phyloP scores from a whole-genome alignment of 805 yeast species.

The Nakazawaea populi region DNA sequence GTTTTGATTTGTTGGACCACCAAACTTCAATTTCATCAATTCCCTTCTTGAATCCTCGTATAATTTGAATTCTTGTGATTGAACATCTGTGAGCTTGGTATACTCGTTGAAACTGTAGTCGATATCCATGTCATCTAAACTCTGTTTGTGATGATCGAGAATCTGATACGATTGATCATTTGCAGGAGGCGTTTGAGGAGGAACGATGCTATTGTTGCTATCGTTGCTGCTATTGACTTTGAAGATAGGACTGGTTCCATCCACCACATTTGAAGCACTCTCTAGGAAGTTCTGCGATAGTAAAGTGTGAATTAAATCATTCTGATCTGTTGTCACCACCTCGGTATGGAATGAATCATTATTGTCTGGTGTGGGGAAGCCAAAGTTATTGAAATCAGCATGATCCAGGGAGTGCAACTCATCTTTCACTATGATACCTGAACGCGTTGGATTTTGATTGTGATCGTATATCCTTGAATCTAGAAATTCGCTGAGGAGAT shows the following conservation, averaged over 20 bases:
- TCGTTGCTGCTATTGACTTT: slow-evolving; percentile 9
- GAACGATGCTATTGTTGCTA: slow-evolving; percentile 10
- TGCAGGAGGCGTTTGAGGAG: slow-evolving; percentile 9
- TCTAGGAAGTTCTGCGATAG: slow-evolving; percentile 3
- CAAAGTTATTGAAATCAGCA: not conserved
- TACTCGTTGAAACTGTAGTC: not conserved
- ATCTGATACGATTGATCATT: not conserved
- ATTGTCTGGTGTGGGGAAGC: not conserved
- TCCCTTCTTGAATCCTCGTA: slow-evolving; percentile 44
- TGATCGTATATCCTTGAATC: slow-evolving; percentile 46
- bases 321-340: not conserved
- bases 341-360: not conserved
- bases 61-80: slow-evolving; percentile 17
- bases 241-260: slow-evolving; percentile 4
- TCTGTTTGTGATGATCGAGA: not conserved
- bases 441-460: slow-evolving; percentile 12
- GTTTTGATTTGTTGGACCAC: slow-evolving; percentile 22
- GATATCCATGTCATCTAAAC: not conserved
- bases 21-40: slow-evolving; percentile 48
- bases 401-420: slow-evolving; percentile 10
- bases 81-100: not conserved
- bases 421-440: slow-evolving; percentile 13
- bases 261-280: not conserved
- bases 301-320: slow-evolving; percentile 5
- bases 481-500: slow-evolving; percentile 51